phyloP scores from a whole-genome alignment of 768 basidiomycete genomes.

The Exidia glandulosa region DNA sequence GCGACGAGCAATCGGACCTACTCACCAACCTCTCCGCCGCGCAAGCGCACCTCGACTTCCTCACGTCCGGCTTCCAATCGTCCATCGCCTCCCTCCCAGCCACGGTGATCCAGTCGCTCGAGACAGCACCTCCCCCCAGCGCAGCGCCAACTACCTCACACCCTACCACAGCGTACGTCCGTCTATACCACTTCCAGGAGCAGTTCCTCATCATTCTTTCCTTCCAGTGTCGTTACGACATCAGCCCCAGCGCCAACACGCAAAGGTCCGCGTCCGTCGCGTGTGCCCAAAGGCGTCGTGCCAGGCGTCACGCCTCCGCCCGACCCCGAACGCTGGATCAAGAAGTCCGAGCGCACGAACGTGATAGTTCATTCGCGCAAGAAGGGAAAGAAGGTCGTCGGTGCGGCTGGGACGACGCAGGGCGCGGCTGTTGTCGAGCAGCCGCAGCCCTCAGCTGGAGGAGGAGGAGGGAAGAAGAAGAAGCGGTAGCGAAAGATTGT shows the following conservation, averaged over 20 bases:
- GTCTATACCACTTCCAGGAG: no score
- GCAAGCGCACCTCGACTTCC: conserved; percentile 75
- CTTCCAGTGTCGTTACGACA: no score
- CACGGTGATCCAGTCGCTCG: no score
- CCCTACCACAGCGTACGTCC: no score
- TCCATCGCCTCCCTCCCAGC: conserved; percentile 51
- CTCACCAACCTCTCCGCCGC: conserved; percentile 76
- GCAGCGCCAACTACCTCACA: conserved; percentile 27
- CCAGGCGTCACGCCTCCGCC: conserved; percentile 73
- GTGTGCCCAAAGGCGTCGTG: conserved; percentile 64
- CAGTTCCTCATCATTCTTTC: no score
- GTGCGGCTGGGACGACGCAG: conserved; percentile 59
- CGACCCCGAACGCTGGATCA: conserved; percentile 81
- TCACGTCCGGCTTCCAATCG: conserved; percentile 54
- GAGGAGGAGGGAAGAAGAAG: conserved; percentile 46
- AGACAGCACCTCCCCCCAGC: conserved; percentile 50
- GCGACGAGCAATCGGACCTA: conserved; percentile 83
- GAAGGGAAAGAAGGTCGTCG: conserved; percentile 40
- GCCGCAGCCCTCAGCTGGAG: conserved; percentile 1
- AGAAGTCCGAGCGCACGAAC: conserved; percentile 69
- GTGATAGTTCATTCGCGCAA: conserved; percentile 31
- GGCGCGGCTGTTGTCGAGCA: conserved; percentile 24
- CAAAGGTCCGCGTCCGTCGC: conserved; percentile 30
- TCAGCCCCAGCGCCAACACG: conserved; percentile 24
- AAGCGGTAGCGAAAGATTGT: no score